Evolutionary conservation across 192 early-diverging fungal genomes (phyloP), one percentile per base, ranked within the genome.

Genomic region (Bifiguratus adelaidae): DNA sequence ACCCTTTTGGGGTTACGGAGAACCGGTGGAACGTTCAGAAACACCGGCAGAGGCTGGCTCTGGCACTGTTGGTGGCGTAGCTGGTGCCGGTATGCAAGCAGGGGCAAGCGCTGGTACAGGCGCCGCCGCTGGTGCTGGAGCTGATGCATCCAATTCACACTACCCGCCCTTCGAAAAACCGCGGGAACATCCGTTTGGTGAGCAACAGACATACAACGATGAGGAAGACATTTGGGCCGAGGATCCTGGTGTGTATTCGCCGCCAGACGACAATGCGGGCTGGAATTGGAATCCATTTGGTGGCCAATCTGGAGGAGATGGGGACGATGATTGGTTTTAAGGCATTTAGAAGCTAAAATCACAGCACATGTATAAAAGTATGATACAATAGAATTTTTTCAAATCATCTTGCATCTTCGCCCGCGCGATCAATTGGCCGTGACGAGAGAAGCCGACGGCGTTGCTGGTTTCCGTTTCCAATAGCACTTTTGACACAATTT

Each of bases 161-260:
- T 37, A 38, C 11, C 12, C 36, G 2, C 48, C 60, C 36, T 9
- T 34, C 19, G 41, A 52, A 34, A 28, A 46, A 13, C 16, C 64
- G 20, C 30, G 40, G 0, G 42, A 38, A 4, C 38, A 19, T 0
- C 48, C 41, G 11, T 44, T 49, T n/a, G n/a, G n/a, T n/a, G n/a
- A n/a, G n/a, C 26, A 27, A 23, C 2, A 30, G 0, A 55, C 44
- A 4, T 50, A 62, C 1, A 52, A 55, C 33, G 67, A 61, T 46
- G 56, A 64, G 16, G 65, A 61, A 18, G 70, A 73, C 15, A 56
- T 47, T 1, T 72, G 70, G 70, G 34, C 33, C 5, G 61, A 63
- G 33, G 61, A 63, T n/a, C 21, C 25, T 3, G 44, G n/a, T n/a
- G n/a, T 45, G 3, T 16, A 45, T 15, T 30, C 44, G 27, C 44